Evolutionary conservation across 257 asterid species (phyloP).

Genomic region (Nicotiana knightiana): DNA sequence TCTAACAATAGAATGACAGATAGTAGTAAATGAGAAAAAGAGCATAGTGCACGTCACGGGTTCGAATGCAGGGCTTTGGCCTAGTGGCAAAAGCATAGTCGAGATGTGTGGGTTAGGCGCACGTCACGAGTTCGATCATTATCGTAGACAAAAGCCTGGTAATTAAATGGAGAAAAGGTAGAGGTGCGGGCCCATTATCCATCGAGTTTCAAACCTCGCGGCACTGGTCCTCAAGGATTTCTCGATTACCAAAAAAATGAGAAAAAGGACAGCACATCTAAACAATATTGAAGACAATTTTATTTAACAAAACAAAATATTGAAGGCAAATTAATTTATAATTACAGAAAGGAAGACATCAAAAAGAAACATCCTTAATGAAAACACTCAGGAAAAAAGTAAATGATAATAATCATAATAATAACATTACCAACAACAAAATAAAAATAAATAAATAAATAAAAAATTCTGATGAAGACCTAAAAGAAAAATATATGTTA

Average conservation of each 20-base stretch:
- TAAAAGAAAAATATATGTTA: conserved; percentile 14
- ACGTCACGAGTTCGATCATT: too few relatives aligned
- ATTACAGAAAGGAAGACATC: not conserved
- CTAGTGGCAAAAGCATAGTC: too few relatives aligned
- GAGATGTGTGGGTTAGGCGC: too few relatives aligned
- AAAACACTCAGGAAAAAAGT: not conserved
- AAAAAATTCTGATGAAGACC: not conserved
- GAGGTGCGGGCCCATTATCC: too few relatives aligned
- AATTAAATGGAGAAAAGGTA: too few relatives aligned
- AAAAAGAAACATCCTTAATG: not conserved
- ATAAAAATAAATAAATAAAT: not conserved
- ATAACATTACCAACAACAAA: not conserved
- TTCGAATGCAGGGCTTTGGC: too few relatives aligned
- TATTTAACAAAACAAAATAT: not conserved
- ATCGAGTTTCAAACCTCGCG: too few relatives aligned
- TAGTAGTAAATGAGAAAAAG: too few relatives aligned
- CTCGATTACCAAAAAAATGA: not conserved
- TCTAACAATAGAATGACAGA: not conserved
- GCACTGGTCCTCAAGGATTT: too few relatives aligned
- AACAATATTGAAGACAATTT: not conserved
- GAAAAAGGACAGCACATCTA: not conserved
- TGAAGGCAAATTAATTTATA: not conserved
- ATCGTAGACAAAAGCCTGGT: too few relatives aligned
- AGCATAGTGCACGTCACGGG: too few relatives aligned
- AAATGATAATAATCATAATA: not conserved